Evolutionary conservation across 164 flowering plant genomes (phyloP).

Genomic region (Vitis labrusca): DNA sequence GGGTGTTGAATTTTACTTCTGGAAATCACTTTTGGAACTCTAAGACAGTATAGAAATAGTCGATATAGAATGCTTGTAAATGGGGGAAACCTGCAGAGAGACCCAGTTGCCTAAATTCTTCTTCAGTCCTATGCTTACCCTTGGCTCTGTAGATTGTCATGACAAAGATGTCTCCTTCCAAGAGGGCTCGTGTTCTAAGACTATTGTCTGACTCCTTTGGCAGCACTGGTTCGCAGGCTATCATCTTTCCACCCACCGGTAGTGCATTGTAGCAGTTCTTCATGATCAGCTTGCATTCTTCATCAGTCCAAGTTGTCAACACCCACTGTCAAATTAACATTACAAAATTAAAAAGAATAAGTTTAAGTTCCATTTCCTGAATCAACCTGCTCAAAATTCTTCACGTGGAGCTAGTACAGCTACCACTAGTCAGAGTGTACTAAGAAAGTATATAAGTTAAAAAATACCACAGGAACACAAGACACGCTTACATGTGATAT

Average conservation of each 20-base stretch:
- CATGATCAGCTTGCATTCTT: slow-evolving; percentile 64
- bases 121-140: slow-evolving; percentile 66
- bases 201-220: slow-evolving; percentile 59
- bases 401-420: too few relatives aligned
- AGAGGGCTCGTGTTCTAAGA: slow-evolving; percentile 58
- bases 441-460: too few relatives aligned
- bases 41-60: slow-evolving; percentile 55
- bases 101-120: slow-evolving; percentile 60
- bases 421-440: too few relatives aligned
- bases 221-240: slow-evolving; percentile 76
- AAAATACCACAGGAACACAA: too few relatives aligned
- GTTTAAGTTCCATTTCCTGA: background rate
- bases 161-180: slow-evolving; percentile 71
- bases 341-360: background rate
- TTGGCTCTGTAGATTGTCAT: slow-evolving; percentile 71
- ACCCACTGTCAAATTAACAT: slow-evolving; percentile 48
- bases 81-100: slow-evolving; percentile 47
- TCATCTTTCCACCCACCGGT: slow-evolving; percentile 64
- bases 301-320: slow-evolving; percentile 74
- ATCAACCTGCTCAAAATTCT: background rate
- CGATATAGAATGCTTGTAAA: slow-evolving; percentile 50
- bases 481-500: too few relatives aligned
- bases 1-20: too few relatives aligned
- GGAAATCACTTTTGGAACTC: slow-evolving; percentile 55
- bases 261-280: slow-evolving; percentile 65